Evolutionary conservation across 2,329 filamentous ascomycete genomes (phyloP), one percentile per base, ranked within the genome.

Genomic region (Achaetomium macrosporum): DNA sequence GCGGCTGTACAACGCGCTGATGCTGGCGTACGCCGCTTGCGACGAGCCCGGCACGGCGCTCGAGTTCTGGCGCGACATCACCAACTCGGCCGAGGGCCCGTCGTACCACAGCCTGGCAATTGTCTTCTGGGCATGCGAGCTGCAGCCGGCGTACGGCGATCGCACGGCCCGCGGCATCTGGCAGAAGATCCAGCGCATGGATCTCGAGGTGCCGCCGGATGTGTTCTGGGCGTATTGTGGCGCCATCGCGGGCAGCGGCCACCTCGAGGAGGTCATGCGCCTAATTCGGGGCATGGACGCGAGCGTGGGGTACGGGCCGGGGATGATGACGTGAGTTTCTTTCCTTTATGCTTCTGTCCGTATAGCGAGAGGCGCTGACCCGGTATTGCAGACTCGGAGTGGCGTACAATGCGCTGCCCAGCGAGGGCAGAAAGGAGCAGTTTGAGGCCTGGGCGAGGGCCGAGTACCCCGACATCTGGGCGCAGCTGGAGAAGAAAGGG

Each of bases 41-140:
- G 87, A 81, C 7, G 76, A 83, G 58, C 76, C 85, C 0, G 70
- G 77, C 30, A 79, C 80, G 50, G 88, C 88, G 1, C 73, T 95
- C 58, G 82, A 85, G 45, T 89, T 90, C 65, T 97, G 91, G 90
- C 76, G 83, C 50, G 83, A 95, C 44, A 90, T 99, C 53, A 83
- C 85, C n/a, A 79, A 82, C 51, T 90, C 85, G 0, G 76, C 78
- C n/a, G 91, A 97, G 68, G 93, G 93, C 0, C 93, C 93, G 0
- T 87, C 85, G 1, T 90, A 93, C 62, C 80, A 82, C 56, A 91
- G 85, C 56, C 78, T 99, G 36, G 82, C 85, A 42, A 85, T 93
- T 33, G 85, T 90, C 2, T 89, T 99, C 61, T 84, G 85, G 60
- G 81, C 85, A 1, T 92, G 90, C 66, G 85, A 95, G 66, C 73